A percentile compares a stretch with the other conserved stretches of the same genome.
These are phyloP conservation scores for Rheum nobile DNA, from an alignment of 148 eudicot genomes.

Conservation along the genomic window DNA sequence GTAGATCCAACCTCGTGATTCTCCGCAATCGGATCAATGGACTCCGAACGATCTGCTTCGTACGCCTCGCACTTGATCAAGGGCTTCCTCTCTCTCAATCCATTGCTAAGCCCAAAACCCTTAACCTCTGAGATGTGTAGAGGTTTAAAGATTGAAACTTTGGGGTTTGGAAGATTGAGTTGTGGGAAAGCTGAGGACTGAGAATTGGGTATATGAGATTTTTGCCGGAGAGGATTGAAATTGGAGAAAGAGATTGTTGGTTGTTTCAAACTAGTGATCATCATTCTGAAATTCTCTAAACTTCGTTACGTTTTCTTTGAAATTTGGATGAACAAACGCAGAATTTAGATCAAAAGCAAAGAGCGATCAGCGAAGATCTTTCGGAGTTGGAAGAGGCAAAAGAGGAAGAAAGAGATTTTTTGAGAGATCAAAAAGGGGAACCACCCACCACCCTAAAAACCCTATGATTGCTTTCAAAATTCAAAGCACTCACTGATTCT, in stretches of 20 bases:
- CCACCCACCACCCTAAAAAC: not conserved
- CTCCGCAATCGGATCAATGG: constrained; percentile 1
- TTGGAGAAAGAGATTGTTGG: constrained; percentile 1
- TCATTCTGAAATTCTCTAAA: not conserved
- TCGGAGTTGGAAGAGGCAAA: not conserved
- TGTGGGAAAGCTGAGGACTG: not conserved
- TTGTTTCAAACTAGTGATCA: constrained; percentile 11
- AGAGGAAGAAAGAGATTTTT: not conserved
- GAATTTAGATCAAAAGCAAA: not conserved
- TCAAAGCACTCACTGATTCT: not conserved
- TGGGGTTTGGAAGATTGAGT: not conserved
- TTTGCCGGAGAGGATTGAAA: not conserved
- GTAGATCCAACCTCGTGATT: not conserved
- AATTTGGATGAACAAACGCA: not conserved
- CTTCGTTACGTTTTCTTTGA: no score
- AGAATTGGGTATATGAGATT: not conserved
- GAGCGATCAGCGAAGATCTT: not conserved
- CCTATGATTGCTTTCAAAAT: not conserved
- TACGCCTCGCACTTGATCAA: constrained; percentile 10
- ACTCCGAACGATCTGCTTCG: constrained; percentile 12
- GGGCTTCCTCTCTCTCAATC: constrained; percentile 1
- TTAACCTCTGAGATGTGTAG: constrained; percentile 7
- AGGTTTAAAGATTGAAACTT: constrained; percentile 5
- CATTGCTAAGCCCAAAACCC: constrained; percentile 9
- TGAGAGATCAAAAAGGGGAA: constrained; percentile 2